Conservation (phyloP, 345 rosid species). For the Carallia pectinifolia region DNA sequence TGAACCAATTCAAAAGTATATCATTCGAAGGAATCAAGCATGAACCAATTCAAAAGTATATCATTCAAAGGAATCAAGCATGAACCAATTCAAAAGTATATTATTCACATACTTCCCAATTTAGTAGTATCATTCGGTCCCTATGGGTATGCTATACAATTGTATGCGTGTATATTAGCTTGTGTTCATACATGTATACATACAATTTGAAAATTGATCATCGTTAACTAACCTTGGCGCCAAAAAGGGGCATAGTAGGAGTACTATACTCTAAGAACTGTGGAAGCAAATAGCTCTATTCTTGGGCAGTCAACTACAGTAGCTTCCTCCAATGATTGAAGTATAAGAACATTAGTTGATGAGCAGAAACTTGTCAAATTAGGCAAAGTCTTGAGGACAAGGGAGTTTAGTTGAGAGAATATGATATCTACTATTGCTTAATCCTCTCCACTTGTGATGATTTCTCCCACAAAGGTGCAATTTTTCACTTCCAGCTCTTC, state of each 20-base stretch:
- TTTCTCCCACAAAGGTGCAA: not conserved
- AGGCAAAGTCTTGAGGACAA: slow-evolving; percentile 3
- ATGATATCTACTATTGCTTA: not conserved
- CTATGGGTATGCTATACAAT: no score
- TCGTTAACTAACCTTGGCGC: not conserved
- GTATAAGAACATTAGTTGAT: not conserved
- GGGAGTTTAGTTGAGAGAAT: not conserved
- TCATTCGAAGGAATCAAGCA: no score
- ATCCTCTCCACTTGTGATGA: not conserved
- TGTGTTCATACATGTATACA: not conserved
- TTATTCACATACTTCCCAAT: no score
- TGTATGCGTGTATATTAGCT: not conserved
- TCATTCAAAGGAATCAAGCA: no score
- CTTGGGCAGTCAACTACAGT: slow-evolving; percentile 1
- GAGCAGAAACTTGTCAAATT: not conserved
- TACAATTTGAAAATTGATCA: not conserved
- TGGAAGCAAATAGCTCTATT: not conserved
- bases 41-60: no score
- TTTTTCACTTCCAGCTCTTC: not conserved
- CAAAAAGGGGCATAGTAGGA: not conserved
- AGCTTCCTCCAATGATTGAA: not conserved
- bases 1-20: no score
- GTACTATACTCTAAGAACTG: no score
- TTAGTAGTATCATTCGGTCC: no score
- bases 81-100: no score